Evolutionary conservation across 495 filamentous ascomycete species (phyloP), one percentile per base, ranked within the genome.

Genomic region (Aspergillus coremiiformis): DNA sequence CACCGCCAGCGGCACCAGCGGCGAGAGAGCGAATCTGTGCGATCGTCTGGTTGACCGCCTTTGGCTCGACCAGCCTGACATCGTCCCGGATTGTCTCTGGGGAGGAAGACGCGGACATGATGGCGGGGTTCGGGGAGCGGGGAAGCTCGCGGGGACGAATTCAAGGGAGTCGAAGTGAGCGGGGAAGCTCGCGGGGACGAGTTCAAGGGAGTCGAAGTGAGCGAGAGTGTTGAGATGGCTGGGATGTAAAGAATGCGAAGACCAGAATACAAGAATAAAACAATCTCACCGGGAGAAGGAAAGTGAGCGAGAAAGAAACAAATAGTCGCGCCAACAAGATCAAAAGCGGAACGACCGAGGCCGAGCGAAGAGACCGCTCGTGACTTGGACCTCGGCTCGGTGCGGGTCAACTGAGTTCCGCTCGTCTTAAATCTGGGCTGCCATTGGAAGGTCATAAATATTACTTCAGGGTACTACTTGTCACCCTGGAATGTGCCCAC

Each of bases 1-100:
- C 75, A 62, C 94, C 94, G 53, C 93, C 93, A 47, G 92, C 92
- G 27, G 89, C 94, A 56, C 94, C 93, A 3, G 92, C 92, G 12
- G 74, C 86, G 27, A 97, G 79, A 15, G 91, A 93, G 32, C 92
- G 86, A 37, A 94, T 51, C 65, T 76, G 73, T 4, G 61, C 65
- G 46, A 74, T 56, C 1, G 71, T 76, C 64, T 76, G 68, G 55
- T 72, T 72, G 41, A 71, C 64, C 7, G 71, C 49, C 62, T 74
- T 71, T 39, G 56, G 19, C 44, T 67, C 71, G 6, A 59, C 46
- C 44, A 46, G 58, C 51, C 67, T 58, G 51, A 72, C 22, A 43
- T 69, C 64, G 49, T 71, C 66, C 44, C 64, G 57, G 45, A 74
- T 54, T 45, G 63, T 45, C 39, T 68, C 54, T n/a, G 67, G 47